A percentile compares a stretch with the other conserved stretches of the same genome.
These are phyloP conservation scores for Pseudodiploospora longispora DNA, from an alignment of 2,329 filamentous ascomycete genomes.

Conservation along the genomic window DNA sequence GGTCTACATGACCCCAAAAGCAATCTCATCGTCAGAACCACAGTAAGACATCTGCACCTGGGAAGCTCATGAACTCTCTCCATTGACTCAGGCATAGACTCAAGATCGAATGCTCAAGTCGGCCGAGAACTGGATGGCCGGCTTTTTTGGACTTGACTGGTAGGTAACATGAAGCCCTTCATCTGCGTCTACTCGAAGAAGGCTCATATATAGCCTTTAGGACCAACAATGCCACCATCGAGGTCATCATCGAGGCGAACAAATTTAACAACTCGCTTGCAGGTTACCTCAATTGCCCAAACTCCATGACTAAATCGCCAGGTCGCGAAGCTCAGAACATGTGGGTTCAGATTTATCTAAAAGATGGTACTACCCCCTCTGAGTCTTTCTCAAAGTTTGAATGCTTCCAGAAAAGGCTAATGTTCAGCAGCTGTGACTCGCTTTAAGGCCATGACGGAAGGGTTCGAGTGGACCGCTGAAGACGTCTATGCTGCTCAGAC, in stretches of 20 bases:
- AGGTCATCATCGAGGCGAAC: constrained; percentile 58
- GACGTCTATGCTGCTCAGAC: constrained; percentile 62
- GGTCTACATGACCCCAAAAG: constrained; percentile 62
- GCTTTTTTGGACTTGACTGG: constrained; percentile 71
- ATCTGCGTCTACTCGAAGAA: not conserved
- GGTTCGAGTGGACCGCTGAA: constrained; percentile 54
- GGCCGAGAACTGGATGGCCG: constrained; percentile 70
- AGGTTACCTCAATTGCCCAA: constrained; percentile 59
- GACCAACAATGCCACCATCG: constrained; percentile 63
- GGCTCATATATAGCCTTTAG: constrained; percentile 16
- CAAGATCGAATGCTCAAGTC: constrained; percentile 71
- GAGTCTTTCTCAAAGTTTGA: constrained; percentile 3
- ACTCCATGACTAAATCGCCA: constrained; percentile 42
- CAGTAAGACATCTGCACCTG: constrained; percentile 27
- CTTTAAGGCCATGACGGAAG: constrained; percentile 45
- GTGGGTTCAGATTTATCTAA: constrained; percentile 60
- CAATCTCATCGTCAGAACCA: constrained; percentile 67
- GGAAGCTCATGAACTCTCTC: not conserved
- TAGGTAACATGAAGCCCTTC: constrained; percentile 14
- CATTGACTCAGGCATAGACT: constrained; percentile 32
- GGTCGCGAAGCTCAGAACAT: constrained; percentile 44
- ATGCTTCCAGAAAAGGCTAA: not conserved
- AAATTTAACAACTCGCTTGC: constrained; percentile 65
- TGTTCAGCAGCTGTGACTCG: constrained; percentile 45
- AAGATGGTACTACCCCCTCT: constrained; percentile 35